phyloP scores from a whole-genome alignment of 1,139 yeast species.

The Hemisphaericaspora xylofermentans region DNA sequence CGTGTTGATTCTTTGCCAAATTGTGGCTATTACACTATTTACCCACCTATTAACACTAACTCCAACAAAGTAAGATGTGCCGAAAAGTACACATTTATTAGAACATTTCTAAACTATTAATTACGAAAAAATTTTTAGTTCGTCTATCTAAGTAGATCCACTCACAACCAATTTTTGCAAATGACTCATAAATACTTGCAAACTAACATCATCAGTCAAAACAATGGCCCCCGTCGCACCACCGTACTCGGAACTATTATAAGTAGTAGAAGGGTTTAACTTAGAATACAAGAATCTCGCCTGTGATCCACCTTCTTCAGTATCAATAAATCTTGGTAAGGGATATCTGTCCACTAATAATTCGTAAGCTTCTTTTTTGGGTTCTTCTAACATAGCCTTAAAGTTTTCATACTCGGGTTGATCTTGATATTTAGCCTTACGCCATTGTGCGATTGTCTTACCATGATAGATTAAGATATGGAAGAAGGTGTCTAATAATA shows the following conservation, averaged over 20 bases:
- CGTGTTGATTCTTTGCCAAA: no score
- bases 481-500: slow-evolving; percentile 92
- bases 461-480: slow-evolving; percentile 95
- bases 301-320: slow-evolving; percentile 97
- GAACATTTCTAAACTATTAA: no score
- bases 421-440: slow-evolving; percentile 92
- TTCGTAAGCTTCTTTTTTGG: slow-evolving; percentile 90
- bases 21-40: no score
- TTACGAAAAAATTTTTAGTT: no score
- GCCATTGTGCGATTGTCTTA: slow-evolving; percentile 92
- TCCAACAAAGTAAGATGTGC: no score
- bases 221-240: slow-evolving; percentile 68
- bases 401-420: slow-evolving; percentile 87
- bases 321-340: slow-evolving; percentile 88
- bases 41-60: no score
- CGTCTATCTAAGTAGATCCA: slow-evolving; percentile 33
- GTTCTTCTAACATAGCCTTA: slow-evolving; percentile 82
- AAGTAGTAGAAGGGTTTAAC: slow-evolving; percentile 89
- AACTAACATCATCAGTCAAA: slow-evolving; percentile 90
- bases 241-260: slow-evolving; percentile 57
- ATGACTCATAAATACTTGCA: slow-evolving; percentile 90
- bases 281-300: slow-evolving; percentile 94
- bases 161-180: slow-evolving; percentile 78
- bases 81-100: no score
- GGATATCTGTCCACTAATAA: slow-evolving; percentile 93